Base-by-base conservation (phyloP, 2,329 filamentous ascomycete genomes). In the Ophiobolus disseminans region DNA sequence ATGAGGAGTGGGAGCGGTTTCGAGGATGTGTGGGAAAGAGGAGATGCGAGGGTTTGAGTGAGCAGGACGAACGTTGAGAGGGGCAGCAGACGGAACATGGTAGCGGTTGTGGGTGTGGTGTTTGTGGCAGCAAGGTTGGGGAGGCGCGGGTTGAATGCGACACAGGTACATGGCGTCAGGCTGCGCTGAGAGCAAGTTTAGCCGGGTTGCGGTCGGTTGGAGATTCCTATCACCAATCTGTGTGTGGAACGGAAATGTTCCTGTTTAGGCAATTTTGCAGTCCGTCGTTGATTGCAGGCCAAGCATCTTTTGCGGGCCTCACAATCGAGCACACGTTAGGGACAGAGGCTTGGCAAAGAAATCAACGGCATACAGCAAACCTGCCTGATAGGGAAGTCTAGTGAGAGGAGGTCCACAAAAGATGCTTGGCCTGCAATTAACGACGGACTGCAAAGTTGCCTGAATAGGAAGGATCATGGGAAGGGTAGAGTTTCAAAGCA, bases 1-100 rank as follows among this genome's bases (percentile, higher is more conserved):
- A 99, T 89, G 50, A 99, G 82, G 26, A 99, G 81, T 1, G 94
- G 94, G 22, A 97, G 91, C 7, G 60, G 70, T 48, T 63, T 47
- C 31, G 50, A 56, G 11, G 38, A 17, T 23, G 34, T 30, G 8
- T 30, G 41, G n/a, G 45, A 19, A 34, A 49, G 42, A 6, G 62
- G 60, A 20, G 54, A 56, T 17, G 52, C 59, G 45, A 57, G 48
- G 16, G 45, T 42, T 20, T 51, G 47, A 4, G 56, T 43, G 20
- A 62, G 25, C 11, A 65, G 52, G 8, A 65, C 45, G 14, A 69
- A 48, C 11, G 58, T 58, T 21, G 62, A 58, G 5, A 69, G 41
- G 1, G 60, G 59, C 14, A 67, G 50, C 9, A 60, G 41, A 11
- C 34, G 54, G 6, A 65, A 42, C 63, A 67, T 67, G 28, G 20